Evolutionary conservation across 1,139 yeast genomes (phyloP), one percentile per base, ranked within the genome.

Genomic region (Candida albicans): DNA sequence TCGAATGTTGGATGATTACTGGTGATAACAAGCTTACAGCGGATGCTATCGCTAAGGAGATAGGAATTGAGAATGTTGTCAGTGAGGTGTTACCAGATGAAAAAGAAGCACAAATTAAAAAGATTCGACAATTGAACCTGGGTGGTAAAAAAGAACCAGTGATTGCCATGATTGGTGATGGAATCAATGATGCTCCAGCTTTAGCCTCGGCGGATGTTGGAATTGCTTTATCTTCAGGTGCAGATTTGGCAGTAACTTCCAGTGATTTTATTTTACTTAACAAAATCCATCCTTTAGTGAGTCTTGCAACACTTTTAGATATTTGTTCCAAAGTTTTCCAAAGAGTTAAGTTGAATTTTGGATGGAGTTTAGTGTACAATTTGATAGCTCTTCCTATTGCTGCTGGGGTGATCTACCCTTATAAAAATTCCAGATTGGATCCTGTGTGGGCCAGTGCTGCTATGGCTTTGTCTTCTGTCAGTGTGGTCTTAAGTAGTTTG

Each of bases 21-120:
- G 95, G 95, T 14, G 95, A 87, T 56, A 84, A 85, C 55, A 68
- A 60, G 37, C 57, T 72, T 12, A 85, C 95, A 0, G 95, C 95
- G 1, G 68, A 70, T 34, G 82, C 88, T 0, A 82, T 87, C 28
- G 95, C 87, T 0, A 55, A 58, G 7, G 85, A 82, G 52, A 68
- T 87, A 28, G 87, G 87, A 0, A 82, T 87, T 24, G 69, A 68
- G 2, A 70, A 79, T 44, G 83, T 87, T n/a, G 70, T 85, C 37
- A 84, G 90, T 22, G 88, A 82, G 39, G 93, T 87, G 6, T 65
- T 86, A 33, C 95, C 95, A 0, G 79, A 81, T 43, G 87, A 82
- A 46, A 87, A 87, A 59, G 84, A 87, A 22, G 75, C 70, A 10
- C 77, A 77, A 53, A 68, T 87, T 33, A 68, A 74, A 51, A 67